Conservation (phyloP, 1,284 basidiomycete genomes). For the Pseudozyma pruni region DNA sequence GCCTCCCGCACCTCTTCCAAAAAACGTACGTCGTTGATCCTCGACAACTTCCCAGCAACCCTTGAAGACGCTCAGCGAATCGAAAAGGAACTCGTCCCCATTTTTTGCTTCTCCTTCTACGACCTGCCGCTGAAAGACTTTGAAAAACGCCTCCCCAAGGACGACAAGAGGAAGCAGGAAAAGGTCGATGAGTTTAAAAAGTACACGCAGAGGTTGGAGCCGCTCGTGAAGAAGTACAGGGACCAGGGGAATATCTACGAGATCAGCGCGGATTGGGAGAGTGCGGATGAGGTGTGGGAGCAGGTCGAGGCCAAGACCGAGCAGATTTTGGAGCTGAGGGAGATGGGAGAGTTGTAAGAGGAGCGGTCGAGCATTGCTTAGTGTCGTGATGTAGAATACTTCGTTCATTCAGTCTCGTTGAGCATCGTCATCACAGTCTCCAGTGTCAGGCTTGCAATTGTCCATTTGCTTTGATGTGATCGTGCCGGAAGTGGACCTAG, state of each 20-base stretch:
- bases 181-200: slow-evolving; percentile 45
- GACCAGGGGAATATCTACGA: slow-evolving; percentile 56
- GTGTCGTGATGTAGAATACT: no score
- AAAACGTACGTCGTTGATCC: slow-evolving; percentile 37
- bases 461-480: background rate
- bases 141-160: slow-evolving; percentile 28
- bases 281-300: slow-evolving; percentile 61
- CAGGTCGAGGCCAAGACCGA: slow-evolving; percentile 60
- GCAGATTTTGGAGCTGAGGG: slow-evolving; percentile 38
- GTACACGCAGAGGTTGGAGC: slow-evolving; percentile 15
- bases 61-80: slow-evolving; percentile 45
- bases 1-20: slow-evolving; percentile 8
- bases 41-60: slow-evolving; percentile 51
- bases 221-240: slow-evolving; percentile 48
- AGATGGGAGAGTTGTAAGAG: slow-evolving; percentile 25
- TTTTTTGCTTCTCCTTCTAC: slow-evolving; percentile 56
- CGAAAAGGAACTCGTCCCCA: slow-evolving; percentile 45
- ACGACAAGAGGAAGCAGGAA: slow-evolving; percentile 13
- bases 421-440: no score
- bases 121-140: slow-evolving; percentile 45
- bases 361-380: background rate
- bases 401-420: no score
- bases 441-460: background rate
- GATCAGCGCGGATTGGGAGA: slow-evolving; percentile 59
- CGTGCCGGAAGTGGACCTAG: background rate